Percentiles rank a stretch among this genome's conserved stretches.
phyloP scores from a whole-genome alignment of 2,329 filamentous ascomycete species.

The Verticillium nubilum region DNA sequence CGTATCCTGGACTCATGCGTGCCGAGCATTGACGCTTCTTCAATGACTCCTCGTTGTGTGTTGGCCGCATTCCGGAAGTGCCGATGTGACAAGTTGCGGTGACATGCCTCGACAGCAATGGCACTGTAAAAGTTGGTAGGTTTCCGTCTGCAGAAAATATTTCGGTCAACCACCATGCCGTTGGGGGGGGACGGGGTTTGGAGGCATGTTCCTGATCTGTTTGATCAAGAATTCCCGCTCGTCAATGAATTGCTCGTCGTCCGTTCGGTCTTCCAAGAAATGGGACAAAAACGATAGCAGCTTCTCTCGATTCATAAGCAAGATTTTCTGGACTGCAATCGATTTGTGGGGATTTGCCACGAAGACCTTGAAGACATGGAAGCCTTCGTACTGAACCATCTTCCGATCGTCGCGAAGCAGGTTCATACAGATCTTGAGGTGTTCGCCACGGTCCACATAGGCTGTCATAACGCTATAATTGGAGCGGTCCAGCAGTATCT shows the following conservation, averaged over 20 bases:
- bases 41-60: neutral
- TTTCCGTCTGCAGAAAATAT: neutral
- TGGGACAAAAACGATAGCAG: slow-evolving; percentile 82
- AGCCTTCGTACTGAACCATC: slow-evolving; percentile 99
- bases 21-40: neutral
- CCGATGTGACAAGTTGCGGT: too few species aligned
- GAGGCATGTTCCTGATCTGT: slow-evolving; percentile 72
- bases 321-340: slow-evolving; percentile 88
- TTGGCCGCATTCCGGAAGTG: neutral
- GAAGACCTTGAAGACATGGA: slow-evolving; percentile 99
- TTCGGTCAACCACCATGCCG: slow-evolving; percentile 21
- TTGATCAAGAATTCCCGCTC: slow-evolving; percentile 96
- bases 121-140: neutral
- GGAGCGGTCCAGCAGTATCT: slow-evolving; percentile 87
- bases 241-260: slow-evolving; percentile 97
- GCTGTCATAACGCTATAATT: slow-evolving; percentile 98
- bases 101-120: neutral
- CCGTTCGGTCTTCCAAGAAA: slow-evolving; percentile 90
- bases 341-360: slow-evolving; percentile 98
- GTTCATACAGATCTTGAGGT: slow-evolving; percentile 98
- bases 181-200: slow-evolving; percentile 48
- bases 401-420: slow-evolving; percentile 89
- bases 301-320: slow-evolving; percentile 93
- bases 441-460: slow-evolving; percentile 91
- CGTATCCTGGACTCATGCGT: too few species aligned